Evolutionary conservation across 2,329 filamentous ascomycete genomes (phyloP).

Genomic region (Emmonsia crescens): DNA sequence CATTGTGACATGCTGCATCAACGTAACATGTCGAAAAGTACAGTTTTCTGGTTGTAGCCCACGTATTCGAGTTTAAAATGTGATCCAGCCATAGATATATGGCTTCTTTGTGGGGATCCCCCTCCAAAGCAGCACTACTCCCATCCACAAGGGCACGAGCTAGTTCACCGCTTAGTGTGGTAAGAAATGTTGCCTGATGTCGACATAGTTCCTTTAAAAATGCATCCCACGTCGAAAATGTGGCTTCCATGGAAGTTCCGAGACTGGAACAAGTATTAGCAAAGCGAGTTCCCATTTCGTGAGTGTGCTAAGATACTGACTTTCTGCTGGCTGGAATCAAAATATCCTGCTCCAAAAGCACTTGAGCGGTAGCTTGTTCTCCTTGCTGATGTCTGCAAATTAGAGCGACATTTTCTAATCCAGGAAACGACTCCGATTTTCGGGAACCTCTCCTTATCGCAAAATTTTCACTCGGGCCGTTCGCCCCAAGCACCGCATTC

Average conservation of each 20-base stretch:
- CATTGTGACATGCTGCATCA: conserved; percentile 21
- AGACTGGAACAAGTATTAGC: conserved; percentile 14
- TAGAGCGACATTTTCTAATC: conserved; percentile 3
- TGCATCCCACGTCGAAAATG: conserved; percentile 27
- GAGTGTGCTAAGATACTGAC: conserved; percentile 1
- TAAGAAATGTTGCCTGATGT: conserved; percentile 26
- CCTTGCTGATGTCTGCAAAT: conserved; percentile 5
- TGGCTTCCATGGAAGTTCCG: conserved; percentile 19
- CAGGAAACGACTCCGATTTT: background rate
- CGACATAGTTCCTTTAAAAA: conserved; percentile 28
- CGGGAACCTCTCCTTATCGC: background rate
- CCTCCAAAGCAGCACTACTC: conserved; percentile 12
- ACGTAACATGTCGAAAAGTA: conserved; percentile 25
- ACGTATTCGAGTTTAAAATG: conserved; percentile 32
- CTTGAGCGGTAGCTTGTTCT: conserved; percentile 1
- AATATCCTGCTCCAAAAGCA: conserved; percentile 4
- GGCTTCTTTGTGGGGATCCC: conserved; percentile 31
- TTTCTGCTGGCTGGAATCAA: conserved; percentile 7
- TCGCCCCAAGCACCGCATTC: background rate
- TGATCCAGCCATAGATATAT: conserved; percentile 41
- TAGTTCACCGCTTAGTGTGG: conserved; percentile 30
- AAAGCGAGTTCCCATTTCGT: background rate
- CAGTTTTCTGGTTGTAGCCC: conserved; percentile 21
- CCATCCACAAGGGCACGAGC: conserved; percentile 24
- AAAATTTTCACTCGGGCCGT: background rate